Evolutionary conservation across 2,329 filamentous ascomycete genomes (phyloP).

Genomic region (Diaporthe ampelina): DNA sequence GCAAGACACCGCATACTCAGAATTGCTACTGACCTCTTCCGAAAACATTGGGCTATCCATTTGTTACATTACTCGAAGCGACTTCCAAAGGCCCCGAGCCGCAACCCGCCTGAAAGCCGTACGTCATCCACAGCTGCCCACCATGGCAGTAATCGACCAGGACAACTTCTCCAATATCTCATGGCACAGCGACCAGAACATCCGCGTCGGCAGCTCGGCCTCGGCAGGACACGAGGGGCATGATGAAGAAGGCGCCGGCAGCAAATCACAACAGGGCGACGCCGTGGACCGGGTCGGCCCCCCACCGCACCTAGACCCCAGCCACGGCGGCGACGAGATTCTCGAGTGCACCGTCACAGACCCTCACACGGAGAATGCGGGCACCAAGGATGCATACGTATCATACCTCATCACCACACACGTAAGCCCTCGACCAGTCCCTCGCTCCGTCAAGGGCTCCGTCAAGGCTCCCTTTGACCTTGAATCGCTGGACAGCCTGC

Average conservation of each 20-base stretch:
- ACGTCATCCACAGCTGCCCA: constrained; percentile 35
- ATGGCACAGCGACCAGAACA: constrained; percentile 77
- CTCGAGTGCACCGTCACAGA: constrained; percentile 87
- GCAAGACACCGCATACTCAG: background rate
- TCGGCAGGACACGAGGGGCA: constrained; percentile 42
- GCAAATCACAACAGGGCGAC: constrained; percentile 50
- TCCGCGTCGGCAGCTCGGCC: constrained; percentile 52
- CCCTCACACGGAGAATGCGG: constrained; percentile 95
- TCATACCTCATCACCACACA: constrained; percentile 95
- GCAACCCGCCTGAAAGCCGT: background rate
- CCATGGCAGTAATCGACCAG: constrained; percentile 65
- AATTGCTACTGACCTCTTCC: constrained; percentile 14
- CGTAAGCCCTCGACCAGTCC: constrained; percentile 62
- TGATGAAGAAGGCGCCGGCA: constrained; percentile 49
- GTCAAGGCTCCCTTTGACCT: background rate
- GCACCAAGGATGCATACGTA: constrained; percentile 95
- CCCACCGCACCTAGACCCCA: constrained; percentile 70
- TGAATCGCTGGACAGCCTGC: background rate
- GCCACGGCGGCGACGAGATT: constrained; percentile 77
- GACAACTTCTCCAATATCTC: constrained; percentile 87
- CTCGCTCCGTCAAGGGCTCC: background rate
- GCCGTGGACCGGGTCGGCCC: constrained; percentile 63
- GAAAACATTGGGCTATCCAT: background rate
- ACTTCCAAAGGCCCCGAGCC: background rate
- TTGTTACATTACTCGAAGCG: background rate